Evolutionary conservation across 2,329 filamentous ascomycete genomes (phyloP).

Genomic region (Rutstroemia sydowiana): DNA sequence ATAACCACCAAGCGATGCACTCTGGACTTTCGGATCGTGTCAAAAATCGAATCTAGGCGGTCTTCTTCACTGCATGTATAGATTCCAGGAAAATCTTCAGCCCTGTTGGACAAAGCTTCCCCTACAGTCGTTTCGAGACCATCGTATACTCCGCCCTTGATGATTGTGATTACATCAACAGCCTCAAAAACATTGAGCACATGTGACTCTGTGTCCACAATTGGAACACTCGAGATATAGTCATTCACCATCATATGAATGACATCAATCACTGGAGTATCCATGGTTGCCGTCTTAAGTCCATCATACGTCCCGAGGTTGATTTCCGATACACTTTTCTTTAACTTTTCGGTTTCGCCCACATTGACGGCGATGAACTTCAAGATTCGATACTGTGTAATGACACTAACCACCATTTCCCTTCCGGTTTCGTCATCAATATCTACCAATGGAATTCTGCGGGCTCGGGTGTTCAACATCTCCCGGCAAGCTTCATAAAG

Average conservation of each 20-base stretch:
- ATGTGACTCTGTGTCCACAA: slow-evolving; percentile 68
- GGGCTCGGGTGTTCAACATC: slow-evolving; percentile 89
- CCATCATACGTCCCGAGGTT: slow-evolving; percentile 77
- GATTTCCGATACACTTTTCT: slow-evolving; percentile 79
- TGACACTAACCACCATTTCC: slow-evolving; percentile 89
- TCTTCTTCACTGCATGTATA: slow-evolving; percentile 93
- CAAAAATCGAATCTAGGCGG: slow-evolving; percentile 89
- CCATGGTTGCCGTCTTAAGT: slow-evolving; percentile 78
- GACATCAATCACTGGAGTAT: slow-evolving; percentile 84
- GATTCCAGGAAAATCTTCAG: slow-evolving; percentile 90
- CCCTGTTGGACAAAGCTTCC: slow-evolving; percentile 78
- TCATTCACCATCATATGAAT: slow-evolving; percentile 88
- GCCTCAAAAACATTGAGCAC: slow-evolving; percentile 97
- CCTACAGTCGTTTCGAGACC: slow-evolving; percentile 81
- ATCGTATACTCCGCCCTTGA: slow-evolving; percentile 89
- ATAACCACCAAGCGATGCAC: slow-evolving; percentile 91
- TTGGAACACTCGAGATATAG: slow-evolving; percentile 92
- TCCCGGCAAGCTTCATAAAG: slow-evolving; percentile 91
- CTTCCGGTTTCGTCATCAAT: slow-evolving; percentile 88
- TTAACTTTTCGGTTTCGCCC: slow-evolving; percentile 72
- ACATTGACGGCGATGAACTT: slow-evolving; percentile 98
- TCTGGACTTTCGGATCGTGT: slow-evolving; percentile 89
- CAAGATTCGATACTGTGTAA: slow-evolving; percentile 96
- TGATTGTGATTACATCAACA: slow-evolving; percentile 92
- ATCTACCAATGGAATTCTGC: slow-evolving; percentile 89